Evolutionary conservation across 768 basidiomycete genomes (phyloP).

Genomic region (Podaxis rugospora): DNA sequence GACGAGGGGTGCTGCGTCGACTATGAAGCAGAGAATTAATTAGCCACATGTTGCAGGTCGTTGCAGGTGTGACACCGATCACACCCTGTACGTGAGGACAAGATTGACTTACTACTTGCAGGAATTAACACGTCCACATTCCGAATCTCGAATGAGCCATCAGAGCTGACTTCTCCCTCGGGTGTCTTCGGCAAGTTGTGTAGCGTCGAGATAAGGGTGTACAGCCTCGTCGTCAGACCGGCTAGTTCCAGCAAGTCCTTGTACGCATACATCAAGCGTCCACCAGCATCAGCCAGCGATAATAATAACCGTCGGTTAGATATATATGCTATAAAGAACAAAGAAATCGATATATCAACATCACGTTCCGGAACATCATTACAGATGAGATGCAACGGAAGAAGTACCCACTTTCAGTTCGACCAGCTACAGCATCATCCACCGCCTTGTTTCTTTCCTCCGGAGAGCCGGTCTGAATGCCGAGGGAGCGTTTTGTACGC

Average conservation of each 20-base stretch:
- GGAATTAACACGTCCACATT: conserved; percentile 74
- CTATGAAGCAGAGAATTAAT: not conserved
- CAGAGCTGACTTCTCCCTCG: conserved; percentile 19
- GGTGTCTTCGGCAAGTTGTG: conserved; percentile 65
- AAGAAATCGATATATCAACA: not conserved
- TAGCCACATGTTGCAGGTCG: not conserved
- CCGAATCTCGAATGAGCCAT: conserved; percentile 51
- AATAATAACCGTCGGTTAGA: conserved; percentile 88
- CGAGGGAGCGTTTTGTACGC: conserved; percentile 37
- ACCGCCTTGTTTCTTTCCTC: conserved; percentile 4
- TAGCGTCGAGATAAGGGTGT: conserved; percentile 80
- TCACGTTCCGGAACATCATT: not conserved
- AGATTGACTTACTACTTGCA: conserved; percentile 6
- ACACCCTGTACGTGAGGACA: not conserved
- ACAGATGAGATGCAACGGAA: not conserved
- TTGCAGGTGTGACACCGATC: not conserved
- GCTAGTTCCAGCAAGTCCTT: conserved; percentile 95
- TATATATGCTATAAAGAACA: conserved; percentile 59
- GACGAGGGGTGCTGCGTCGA: conserved; percentile 46
- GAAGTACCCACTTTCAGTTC: conserved; percentile 40
- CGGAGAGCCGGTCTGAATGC: conserved; percentile 17
- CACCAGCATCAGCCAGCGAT: conserved; percentile 95
- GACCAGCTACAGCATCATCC: conserved; percentile 39
- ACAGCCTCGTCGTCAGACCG: conserved; percentile 86
- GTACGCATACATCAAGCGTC: conserved; percentile 93